These are phyloP conservation scores for Effrenium voratum DNA, from an alignment of 73 alveolate genomes.

Conservation along the genomic window DNA sequence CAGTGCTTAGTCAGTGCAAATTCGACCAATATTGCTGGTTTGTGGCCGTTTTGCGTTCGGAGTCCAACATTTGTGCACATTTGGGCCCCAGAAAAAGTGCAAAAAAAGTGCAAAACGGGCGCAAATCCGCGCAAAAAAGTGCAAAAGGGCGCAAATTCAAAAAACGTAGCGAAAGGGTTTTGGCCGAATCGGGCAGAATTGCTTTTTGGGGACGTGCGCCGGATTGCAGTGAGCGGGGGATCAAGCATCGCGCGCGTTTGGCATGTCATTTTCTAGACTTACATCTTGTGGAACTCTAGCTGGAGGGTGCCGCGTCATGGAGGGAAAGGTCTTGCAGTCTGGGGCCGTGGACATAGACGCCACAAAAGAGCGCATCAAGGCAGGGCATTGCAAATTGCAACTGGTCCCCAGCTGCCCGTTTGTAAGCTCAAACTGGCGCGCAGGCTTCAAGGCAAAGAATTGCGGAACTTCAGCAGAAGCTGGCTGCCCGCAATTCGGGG, in stretches of 20 bases:
- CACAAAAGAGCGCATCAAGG: not conserved
- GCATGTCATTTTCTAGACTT: not conserved
- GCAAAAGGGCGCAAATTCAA: slow-evolving; percentile 12
- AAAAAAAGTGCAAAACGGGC: not conserved
- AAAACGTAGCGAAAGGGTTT: not conserved
- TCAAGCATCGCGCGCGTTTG: too few relatives aligned
- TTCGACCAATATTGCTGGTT: not conserved
- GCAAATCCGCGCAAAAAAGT: slow-evolving; percentile 5
- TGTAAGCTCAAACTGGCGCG: not conserved
- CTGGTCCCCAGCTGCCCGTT: not conserved
- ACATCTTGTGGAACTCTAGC: not conserved
- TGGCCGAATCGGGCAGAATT: not conserved
- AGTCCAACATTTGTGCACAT: not conserved
- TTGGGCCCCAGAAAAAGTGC: not conserved
- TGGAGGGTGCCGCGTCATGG: too few relatives aligned
- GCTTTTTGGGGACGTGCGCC: not conserved
- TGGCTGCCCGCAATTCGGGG: not conserved
- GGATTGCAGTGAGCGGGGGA: too few relatives aligned
- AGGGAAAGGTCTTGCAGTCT: too few relatives aligned
- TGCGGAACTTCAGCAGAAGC: not conserved
- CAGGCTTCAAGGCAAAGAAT: not conserved
- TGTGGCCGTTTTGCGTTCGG: not conserved
- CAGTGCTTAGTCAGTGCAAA: not conserved
- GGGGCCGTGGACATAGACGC: not conserved
- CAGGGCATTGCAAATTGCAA: not conserved